phyloP scores from a whole-genome alignment of 2,329 filamentous ascomycete genomes.

The Ophiostoma ips region DNA sequence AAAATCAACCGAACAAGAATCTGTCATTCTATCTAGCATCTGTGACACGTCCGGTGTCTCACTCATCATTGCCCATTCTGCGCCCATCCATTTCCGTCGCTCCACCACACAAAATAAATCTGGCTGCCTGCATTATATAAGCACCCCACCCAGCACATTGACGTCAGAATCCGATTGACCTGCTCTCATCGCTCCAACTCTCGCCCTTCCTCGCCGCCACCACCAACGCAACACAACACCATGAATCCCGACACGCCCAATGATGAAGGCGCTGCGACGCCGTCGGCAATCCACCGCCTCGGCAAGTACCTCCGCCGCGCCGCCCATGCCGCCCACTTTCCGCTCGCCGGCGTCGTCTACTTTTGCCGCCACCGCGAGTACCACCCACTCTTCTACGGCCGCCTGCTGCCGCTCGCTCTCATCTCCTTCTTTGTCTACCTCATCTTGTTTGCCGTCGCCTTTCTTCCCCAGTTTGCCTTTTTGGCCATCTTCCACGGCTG shows the following conservation, averaged over 20 bases:
- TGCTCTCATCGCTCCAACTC: no score
- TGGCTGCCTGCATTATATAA: no score
- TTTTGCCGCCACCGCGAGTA: slow-evolving; percentile 65
- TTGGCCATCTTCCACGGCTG: slow-evolving; percentile 78
- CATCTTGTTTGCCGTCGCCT: slow-evolving; percentile 78
- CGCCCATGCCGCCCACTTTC: slow-evolving; percentile 34
- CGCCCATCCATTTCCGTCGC: no score
- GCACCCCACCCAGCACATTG: no score
- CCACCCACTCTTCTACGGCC: slow-evolving; percentile 64
- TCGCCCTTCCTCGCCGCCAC: no score
- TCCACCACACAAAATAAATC: no score
- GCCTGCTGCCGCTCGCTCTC: slow-evolving; percentile 66
- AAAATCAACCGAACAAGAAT: no score
- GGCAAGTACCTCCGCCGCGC: slow-evolving; percentile 9
- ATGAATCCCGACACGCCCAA: neutral
- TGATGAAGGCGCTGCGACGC: neutral
- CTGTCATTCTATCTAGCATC: no score
- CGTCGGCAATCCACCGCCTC: slow-evolving; percentile 3
- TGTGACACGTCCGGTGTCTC: no score
- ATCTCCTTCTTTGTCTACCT: slow-evolving; percentile 72
- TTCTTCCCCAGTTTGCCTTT: slow-evolving; percentile 79
- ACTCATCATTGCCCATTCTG: no score
- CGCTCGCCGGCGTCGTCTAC: slow-evolving; percentile 65
- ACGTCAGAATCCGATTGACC: no score
- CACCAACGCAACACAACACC: neutral